Evolutionary conservation across 768 basidiomycete genomes (phyloP), one percentile per base, ranked within the genome.

Genomic region (Suillus lakei): DNA sequence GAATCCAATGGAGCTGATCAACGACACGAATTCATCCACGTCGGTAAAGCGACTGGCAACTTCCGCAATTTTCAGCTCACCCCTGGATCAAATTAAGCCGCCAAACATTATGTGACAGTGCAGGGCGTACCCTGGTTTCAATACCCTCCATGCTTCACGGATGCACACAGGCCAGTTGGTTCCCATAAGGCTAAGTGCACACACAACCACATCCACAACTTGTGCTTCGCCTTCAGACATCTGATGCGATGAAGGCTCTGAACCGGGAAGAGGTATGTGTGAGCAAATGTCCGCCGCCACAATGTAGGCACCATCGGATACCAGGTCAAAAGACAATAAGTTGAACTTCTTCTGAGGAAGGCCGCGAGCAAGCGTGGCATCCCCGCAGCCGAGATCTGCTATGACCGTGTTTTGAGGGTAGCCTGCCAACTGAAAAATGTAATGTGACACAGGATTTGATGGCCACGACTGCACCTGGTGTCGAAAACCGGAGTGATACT

Each of bases 401-500:
- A 99, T 88, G 70, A 98, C 82, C 0, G 91, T 88, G 68, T 83
- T 84, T 23, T 81, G 65, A 5, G 93, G 85, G 73, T 90, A 91
- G 2, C 84, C 77, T 0, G 88, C 86, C 59, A 98, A 83, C 18
- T 77, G 69, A 4, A 85, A 81, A 61, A 91, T 86, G 76, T 96
- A 95, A 74, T 92, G 85, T 36, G 91, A 82, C n/a, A 97, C 89
- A 1, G 98, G 97, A 72, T 98, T 97, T 9, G 89, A 89, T 1
- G 97, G 97, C 98, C 98, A 99, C 3, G 90, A 88, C 60, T 90
- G 85, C 1, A 97, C 95, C 81, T 98, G 95, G 64, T 88, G 87
- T 28, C 96, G 88, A 79, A 99, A 98, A 4, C 96, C 96, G 50
- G 81, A 79, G 77, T 99, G 98, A 74, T 99, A 99, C 96, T 99